Percentiles rank a stretch among this genome's conserved stretches.
These are phyloP conservation scores for Hansenula lynferdii DNA, from an alignment of 1,139 yeast genomes.

Conservation along the genomic window DNA sequence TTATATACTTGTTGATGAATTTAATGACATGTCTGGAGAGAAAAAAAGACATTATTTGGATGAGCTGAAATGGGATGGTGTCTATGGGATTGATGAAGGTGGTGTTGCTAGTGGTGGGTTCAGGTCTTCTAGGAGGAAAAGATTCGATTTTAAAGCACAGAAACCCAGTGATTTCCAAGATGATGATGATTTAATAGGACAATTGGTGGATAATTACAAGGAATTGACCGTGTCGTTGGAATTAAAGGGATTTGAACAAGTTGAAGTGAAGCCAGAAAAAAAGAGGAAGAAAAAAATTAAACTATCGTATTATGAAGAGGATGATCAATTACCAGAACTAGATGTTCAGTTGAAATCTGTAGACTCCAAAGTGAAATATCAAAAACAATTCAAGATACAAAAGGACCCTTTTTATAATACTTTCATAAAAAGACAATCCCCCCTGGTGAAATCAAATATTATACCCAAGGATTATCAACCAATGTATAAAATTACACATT, in stretches of 20 bases:
- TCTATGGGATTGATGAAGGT: neutral
- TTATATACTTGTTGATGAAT: neutral
- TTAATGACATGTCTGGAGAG: too few relatives aligned
- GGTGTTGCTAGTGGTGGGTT: too few relatives aligned
- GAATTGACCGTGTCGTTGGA: conserved; percentile 8
- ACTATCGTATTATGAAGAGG: conserved; percentile 9
- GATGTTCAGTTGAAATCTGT: conserved; percentile 10
- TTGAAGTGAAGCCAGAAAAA: too few relatives aligned
- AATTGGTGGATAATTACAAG: conserved; percentile 6
- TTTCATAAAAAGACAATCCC: conserved; percentile 10
- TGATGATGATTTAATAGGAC: conserved; percentile 13
- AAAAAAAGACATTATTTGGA: neutral
- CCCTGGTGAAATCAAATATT: neutral
- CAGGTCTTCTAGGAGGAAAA: conserved; percentile 8
- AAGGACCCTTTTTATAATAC: conserved; percentile 13
- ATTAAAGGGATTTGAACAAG: conserved; percentile 3
- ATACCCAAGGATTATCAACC: conserved; percentile 1
- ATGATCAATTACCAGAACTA: conserved; percentile 1
- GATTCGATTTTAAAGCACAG: conserved; percentile 10
- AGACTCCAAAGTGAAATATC: conserved; percentile 15
- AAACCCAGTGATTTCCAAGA: conserved; percentile 15
- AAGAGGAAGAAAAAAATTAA: conserved; percentile 9
- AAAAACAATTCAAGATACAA: conserved; percentile 6
- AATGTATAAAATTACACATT: neutral
- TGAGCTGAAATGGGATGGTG: conserved; percentile 10